Conservation (phyloP, 2,329 filamentous ascomycete species). For the Pseudocercospora ulei region DNA sequence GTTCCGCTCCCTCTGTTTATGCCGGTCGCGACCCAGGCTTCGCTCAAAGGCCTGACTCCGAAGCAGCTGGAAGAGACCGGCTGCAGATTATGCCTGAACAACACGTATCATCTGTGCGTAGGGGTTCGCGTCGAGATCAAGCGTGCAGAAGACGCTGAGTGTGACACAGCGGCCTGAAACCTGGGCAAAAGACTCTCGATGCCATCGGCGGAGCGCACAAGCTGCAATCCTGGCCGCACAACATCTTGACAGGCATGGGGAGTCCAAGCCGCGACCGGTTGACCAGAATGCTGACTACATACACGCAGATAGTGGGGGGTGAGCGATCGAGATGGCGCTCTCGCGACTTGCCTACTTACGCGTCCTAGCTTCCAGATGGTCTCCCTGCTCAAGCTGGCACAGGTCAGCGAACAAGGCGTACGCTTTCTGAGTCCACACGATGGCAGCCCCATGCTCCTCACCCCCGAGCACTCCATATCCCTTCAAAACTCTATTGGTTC, state of each 20-base stretch:
- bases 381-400: conserved; percentile 82
- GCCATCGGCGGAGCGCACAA: conserved; percentile 85
- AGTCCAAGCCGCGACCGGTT: conserved; percentile 37
- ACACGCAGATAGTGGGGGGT: conserved; percentile 22
- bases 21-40: conserved; percentile 95
- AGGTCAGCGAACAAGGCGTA: conserved; percentile 90
- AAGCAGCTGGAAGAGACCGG: conserved; percentile 82
- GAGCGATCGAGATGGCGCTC: no score
- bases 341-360: conserved; percentile 6
- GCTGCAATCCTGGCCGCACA: conserved; percentile 88
- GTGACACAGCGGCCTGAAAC: conserved; percentile 60
- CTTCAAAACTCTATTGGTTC: conserved; percentile 95
- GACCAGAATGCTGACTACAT: conserved; percentile 2
- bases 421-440: conserved; percentile 94
- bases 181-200: conserved; percentile 80
- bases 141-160: conserved; percentile 9
- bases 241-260: conserved; percentile 67
- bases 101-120: conserved; percentile 77
- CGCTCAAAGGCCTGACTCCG: conserved; percentile 85
- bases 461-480: conserved; percentile 90
- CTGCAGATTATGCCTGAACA: conserved; percentile 88
- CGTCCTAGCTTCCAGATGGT: conserved; percentile 95
- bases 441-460: conserved; percentile 89
- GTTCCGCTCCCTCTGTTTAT: conserved; percentile 93
- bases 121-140: background rate